Base-by-base conservation (phyloP, 2,329 filamentous ascomycete species). In the Verticillium albo-atrum region DNA sequence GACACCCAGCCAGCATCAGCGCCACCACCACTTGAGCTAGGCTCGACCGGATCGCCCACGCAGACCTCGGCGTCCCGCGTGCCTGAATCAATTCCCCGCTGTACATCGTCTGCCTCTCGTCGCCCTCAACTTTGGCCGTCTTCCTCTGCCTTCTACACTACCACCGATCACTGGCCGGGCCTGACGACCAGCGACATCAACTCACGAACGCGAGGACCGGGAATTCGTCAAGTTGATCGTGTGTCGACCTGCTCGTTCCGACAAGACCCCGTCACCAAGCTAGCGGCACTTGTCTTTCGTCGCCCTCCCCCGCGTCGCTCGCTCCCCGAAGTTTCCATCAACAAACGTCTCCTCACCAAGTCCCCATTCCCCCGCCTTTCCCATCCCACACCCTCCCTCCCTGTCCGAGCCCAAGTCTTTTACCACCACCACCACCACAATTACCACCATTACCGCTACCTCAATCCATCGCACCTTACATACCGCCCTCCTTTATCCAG, bases 341-440 rank as follows among this genome's bases (percentile, higher is more conserved):
- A 53, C 51, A 30, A 53, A 27, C 51, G 51, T 60, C 63, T 63
- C 63, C 61, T 63, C 61, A 62, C 37, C 61, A 51, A 14, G 25
- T 60, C 62, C 61, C 61, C 63, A 63, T 61, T 59, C 62, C 62
- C 60, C 63, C 62, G 61, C 62, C 61, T 64, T 64, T 61, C 28
- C 56, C 57, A 57, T 61, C 62, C 61, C 61, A 62, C 61, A 61
- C 62, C 62, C 72, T 67, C 65, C 65, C 69, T 57, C 51, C 37
- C 37, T 47, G 37, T n/a, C n/a, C 37, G 37, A 20, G 20, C n/a
- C 37, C 37, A 7, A 10, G 9, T 47, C 37, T 47, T 70, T 67
- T 67, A 68, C 70, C 67, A 64, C 69, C 68, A 23, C n/a, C 20
- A n/a, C n/a, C n/a, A n/a, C n/a, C n/a, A n/a, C n/a, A n/a, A n/a